These are phyloP conservation scores for Catunica adiposa DNA, from an alignment of 2,329 filamentous ascomycete genomes.

Conservation along the genomic window DNA sequence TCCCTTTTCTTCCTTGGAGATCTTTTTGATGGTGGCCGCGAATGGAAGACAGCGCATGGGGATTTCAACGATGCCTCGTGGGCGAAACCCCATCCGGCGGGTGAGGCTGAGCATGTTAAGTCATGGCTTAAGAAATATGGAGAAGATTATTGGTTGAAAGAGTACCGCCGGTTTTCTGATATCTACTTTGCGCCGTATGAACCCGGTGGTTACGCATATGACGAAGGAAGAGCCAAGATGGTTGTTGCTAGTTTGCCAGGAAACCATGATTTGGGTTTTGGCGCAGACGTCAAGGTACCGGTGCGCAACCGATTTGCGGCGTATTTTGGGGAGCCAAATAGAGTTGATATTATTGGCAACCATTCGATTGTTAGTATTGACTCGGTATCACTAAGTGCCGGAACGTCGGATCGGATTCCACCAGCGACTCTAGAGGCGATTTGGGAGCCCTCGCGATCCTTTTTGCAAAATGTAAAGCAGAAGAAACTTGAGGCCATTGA, in stretches of 20 bases:
- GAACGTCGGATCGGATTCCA: constrained; percentile 33
- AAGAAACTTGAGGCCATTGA: constrained; percentile 51
- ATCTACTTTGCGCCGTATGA: constrained; percentile 51
- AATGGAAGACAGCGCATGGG: constrained; percentile 65
- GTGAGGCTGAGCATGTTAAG: constrained; percentile 40
- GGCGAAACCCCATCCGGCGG: constrained; percentile 33
- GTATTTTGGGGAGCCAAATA: constrained; percentile 83
- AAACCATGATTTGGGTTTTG: constrained; percentile 91
- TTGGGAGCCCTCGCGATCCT: constrained; percentile 60
- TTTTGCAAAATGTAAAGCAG: constrained; percentile 49
- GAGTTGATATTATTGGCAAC: constrained; percentile 81
- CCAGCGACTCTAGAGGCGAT: constrained; percentile 41
- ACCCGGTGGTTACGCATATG: constrained; percentile 35
- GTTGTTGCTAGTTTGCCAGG: constrained; percentile 76
- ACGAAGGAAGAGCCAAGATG: constrained; percentile 52
- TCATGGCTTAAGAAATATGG: constrained; percentile 61
- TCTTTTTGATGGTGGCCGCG: constrained; percentile 84
- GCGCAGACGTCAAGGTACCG: constrained; percentile 60
- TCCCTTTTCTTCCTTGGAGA: constrained; percentile 85
- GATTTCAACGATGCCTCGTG: constrained; percentile 43
- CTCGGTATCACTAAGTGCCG: constrained; percentile 70
- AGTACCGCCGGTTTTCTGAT: constrained; percentile 71
- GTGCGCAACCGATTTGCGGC: constrained; percentile 71
- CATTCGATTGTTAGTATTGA: constrained; percentile 92
- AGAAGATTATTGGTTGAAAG: constrained; percentile 67